These are phyloP conservation scores for Moesziomyces globuligerus DNA, from an alignment of 1,284 basidiomycete species.

Conservation along the genomic window DNA sequence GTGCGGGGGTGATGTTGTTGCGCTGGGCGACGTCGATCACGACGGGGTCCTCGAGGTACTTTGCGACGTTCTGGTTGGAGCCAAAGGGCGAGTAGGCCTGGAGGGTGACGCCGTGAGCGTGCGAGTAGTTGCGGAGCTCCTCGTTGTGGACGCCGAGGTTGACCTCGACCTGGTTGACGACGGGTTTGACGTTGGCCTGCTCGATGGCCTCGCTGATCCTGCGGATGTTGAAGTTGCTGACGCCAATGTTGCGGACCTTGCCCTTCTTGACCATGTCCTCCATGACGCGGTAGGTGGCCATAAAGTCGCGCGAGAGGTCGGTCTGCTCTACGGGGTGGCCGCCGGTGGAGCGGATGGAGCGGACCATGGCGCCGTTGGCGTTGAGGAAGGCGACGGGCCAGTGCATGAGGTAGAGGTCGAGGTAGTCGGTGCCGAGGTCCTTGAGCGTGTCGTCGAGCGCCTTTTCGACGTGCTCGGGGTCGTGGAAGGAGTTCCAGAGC, in stretches of 20 bases:
- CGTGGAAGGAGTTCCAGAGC: slow-evolving; percentile 79
- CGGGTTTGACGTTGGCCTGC: slow-evolving; percentile 48
- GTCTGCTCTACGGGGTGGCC: slow-evolving; percentile 77
- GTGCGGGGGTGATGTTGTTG: slow-evolving; percentile 59
- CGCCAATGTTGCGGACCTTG: slow-evolving; percentile 72
- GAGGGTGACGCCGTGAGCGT: slow-evolving; percentile 55
- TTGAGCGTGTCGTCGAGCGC: slow-evolving; percentile 78
- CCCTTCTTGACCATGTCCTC: slow-evolving; percentile 64
- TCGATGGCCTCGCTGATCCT: slow-evolving; percentile 48
- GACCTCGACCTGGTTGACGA: slow-evolving; percentile 64
- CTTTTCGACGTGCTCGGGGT: slow-evolving; percentile 65
- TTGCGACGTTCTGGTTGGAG: slow-evolving; percentile 46
- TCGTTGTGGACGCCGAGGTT: slow-evolving; percentile 73
- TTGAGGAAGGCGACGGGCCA: slow-evolving; percentile 70
- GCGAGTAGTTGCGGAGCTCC: slow-evolving; percentile 78
- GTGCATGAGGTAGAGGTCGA: slow-evolving; percentile 86
- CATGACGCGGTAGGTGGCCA: slow-evolving; percentile 58
- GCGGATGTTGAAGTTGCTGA: slow-evolving; percentile 69
- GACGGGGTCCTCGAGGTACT: slow-evolving; percentile 52
- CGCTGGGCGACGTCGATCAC: slow-evolving; percentile 55
- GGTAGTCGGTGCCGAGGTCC: slow-evolving; percentile 78
- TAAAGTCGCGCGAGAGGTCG: slow-evolving; percentile 66
- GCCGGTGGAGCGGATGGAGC: slow-evolving; percentile 50
- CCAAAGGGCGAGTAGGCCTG: slow-evolving; percentile 62
- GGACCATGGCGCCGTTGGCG: slow-evolving; percentile 50